Evolutionary conservation across 257 asterid species (phyloP), one percentile per base, ranked within the genome.

Genomic region (Solanum clarkiae): DNA sequence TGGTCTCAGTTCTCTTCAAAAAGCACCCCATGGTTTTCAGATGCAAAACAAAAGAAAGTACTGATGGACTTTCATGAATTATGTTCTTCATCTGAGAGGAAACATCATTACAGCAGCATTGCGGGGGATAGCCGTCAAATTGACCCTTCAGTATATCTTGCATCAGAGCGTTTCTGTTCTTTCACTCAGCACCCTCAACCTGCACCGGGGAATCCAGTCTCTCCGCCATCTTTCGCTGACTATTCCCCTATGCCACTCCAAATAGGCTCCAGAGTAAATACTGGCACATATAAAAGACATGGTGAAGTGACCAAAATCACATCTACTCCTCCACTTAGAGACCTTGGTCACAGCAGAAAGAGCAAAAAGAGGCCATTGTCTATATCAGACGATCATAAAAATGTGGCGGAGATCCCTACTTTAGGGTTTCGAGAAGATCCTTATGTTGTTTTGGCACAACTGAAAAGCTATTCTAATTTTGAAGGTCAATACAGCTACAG

Each of bases 1-100:
- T 75, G 89, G 91, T 77, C 85, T 79, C 89, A 45, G 75, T 84
- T 86, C 84, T 91, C 94, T 84, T 75, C 90, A 40, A 32, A 56
- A 86, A 84, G 84, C 86, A 74, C 69, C 54, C 93, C 93, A 8
- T 42, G 84, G 87, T 77, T 71, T 59, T 74, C 68, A 59, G 91
- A 86, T 86, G 84, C 84, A 80, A 75, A 90, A 49, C 84, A 85
- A 60, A 90, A 63, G 88, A 92, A 85, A 84, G 51, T 80, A 65
- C 29, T 79, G 47, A 80, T 80, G 80, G 84, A 79, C 49, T 56
- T 84, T 86, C 65, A 60, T 24, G 88, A 88, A 47, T 65, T 89
- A 24, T 84, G 81, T 69, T 70, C 85, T 84, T 69, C 71, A 82
- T 81, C 85, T 63, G 90, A 86, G 53, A 51, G 56, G 42, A 69